Evolutionary conservation across 257 asterid genomes (phyloP), one percentile per base, ranked within the genome.

Genomic region (Solanum ahanhuiri): DNA sequence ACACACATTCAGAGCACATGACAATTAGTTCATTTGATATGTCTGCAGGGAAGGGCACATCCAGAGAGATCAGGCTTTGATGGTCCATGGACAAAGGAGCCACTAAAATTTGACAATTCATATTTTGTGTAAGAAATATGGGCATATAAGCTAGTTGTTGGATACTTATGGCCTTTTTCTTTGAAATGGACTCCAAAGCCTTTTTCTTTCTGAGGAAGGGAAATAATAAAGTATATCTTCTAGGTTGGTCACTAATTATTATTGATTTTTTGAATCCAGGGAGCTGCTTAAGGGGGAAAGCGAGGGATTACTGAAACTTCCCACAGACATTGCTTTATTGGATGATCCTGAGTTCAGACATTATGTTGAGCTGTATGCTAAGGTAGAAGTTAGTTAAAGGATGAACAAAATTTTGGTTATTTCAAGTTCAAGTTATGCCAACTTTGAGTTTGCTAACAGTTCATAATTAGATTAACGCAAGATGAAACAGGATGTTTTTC

Each of bases 41-140:
- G 63, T 66, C 43, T 87, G 73, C 87, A 95, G 98, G 99, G 99
- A 91, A 94, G 96, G 90, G 99, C 97, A 60, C 98, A 97, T 92
- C 98, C 98, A 83, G 99, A 97, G 89, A 94, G 98, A 91, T 95
- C 99, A 41, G 98, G 98, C 90, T 97, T 94, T 89, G 99, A 95
- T 66, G 98, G 98, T 77, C 92, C 97, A 87, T 95, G 98, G 98
- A 97, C 98, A 85, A 88, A 87, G 88, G 98, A 97, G 88, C 98
- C 98, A 15, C 89, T 94, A 89, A 95, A 94, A 90, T 97, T 97
- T 88, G 99, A 97, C 89, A 97, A 95, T 88, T 94, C 98, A 82
- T 97, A 97, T 87, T 97, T 94, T 85, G 90, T 77, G 99, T 93
- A 93, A 90, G 98, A 84, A 90, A 57, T 88, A 45, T 31, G 60